phyloP scores from a whole-genome alignment of 306 rosid genomes.

The Rubus idaeus region DNA sequence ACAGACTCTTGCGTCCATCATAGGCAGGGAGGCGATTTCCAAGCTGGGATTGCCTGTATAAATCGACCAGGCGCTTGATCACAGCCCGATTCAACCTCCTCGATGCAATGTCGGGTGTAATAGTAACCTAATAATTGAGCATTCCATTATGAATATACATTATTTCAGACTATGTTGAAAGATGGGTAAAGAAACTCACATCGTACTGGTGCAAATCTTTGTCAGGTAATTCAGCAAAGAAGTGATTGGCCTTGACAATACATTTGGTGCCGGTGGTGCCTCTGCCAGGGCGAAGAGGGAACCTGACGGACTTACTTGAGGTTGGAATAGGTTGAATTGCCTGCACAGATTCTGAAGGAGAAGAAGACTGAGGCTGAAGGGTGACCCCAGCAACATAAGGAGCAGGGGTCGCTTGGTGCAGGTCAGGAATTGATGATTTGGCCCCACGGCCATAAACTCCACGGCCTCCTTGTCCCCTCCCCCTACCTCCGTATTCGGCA shows the following conservation, averaged over 20 bases:
- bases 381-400: constrained; percentile 25
- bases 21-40: constrained; percentile 90
- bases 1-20: constrained; percentile 94
- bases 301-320: constrained; percentile 77
- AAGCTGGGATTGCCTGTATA: constrained; percentile 62
- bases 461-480: constrained; percentile 61
- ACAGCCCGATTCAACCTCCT: constrained; percentile 90
- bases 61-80: constrained; percentile 66
- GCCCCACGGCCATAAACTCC: constrained; percentile 46
- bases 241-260: constrained; percentile 86
- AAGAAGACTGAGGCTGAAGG: constrained; percentile 41
- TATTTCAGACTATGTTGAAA: not conserved
- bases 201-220: constrained; percentile 96
- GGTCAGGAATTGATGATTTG: constrained; percentile 70
- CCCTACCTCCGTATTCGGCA: constrained; percentile 71
- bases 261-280: constrained; percentile 65
- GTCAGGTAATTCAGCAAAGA: constrained; percentile 78
- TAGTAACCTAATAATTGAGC: constrained; percentile 56
- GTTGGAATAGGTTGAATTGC: constrained; percentile 52
- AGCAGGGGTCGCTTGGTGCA: constrained; percentile 97
- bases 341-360: constrained; percentile 25
- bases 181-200: constrained; percentile 47
- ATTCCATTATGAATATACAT: not conserved
- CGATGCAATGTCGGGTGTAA: constrained; percentile 81
- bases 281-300: constrained; percentile 93